Conservation (phyloP, 148 eudicot species). For the Hydrangea macrophylla region DNA sequence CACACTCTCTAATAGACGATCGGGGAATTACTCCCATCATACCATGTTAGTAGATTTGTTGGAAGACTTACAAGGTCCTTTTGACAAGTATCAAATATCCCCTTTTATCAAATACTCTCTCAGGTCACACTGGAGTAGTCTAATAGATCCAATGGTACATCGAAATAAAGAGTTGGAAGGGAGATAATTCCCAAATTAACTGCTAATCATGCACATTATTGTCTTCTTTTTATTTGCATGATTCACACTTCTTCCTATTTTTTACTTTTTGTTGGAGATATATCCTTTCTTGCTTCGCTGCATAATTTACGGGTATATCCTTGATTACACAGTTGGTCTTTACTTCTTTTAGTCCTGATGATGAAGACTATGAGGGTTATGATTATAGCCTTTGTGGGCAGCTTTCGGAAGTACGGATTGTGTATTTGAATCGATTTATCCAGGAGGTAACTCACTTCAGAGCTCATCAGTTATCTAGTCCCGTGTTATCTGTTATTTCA, state of each 20-base stretch:
- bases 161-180: no score
- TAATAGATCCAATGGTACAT: no score
- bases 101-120: no score
- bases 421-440: constrained; percentile 85
- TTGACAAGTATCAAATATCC: no score
- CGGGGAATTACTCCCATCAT: no score
- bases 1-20: no score
- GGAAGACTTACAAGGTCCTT: no score
- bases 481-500: constrained; percentile 20
- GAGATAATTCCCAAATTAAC: no score
- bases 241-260: neutral
- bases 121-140: no score
- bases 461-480: constrained; percentile 6
- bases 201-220: no score
- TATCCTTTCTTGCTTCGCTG: neutral
- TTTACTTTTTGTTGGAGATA: neutral
- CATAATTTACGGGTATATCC: constrained; percentile 1
- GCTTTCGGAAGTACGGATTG: constrained; percentile 91
- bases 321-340: constrained; percentile 57
- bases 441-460: constrained; percentile 63
- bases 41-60: no score
- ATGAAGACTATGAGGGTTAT: constrained; percentile 91
- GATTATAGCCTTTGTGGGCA: constrained; percentile 82
- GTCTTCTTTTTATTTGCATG: constrained; percentile 10
- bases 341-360: constrained; percentile 63